phyloP scores from a whole-genome alignment of 2,329 filamentous ascomycete species.

The Coniella vitis region DNA sequence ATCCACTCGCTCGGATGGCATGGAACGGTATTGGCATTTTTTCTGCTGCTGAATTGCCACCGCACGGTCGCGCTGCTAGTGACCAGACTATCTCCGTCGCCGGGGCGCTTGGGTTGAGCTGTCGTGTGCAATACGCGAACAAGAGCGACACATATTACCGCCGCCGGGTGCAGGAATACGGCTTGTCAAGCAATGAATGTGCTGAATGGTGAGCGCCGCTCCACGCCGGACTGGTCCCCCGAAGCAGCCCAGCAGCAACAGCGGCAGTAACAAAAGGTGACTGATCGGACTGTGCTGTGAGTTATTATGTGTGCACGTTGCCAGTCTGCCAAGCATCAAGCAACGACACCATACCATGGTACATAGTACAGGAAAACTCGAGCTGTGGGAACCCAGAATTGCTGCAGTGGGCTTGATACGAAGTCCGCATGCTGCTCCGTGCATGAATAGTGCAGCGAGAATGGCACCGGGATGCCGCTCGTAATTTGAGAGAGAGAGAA shows the following conservation, averaged over 20 bases:
- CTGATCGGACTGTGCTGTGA: not conserved
- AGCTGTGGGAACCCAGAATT: slow-evolving; percentile 9
- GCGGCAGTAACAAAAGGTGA: not conserved
- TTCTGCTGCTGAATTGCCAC: slow-evolving; percentile 8
- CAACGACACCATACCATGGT: too few relatives aligned
- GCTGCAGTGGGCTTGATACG: slow-evolving; percentile 11
- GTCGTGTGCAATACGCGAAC: not conserved
- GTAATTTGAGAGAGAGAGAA: slow-evolving; percentile 16
- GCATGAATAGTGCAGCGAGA: slow-evolving; percentile 15
- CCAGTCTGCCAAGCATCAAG: too few relatives aligned
- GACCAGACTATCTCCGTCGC: not conserved
- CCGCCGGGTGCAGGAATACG: too few relatives aligned
- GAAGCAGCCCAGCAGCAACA: not conserved
- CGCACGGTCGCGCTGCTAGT: slow-evolving; percentile 2
- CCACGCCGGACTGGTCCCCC: too few relatives aligned
- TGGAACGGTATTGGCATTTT: not conserved
- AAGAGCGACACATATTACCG: not conserved
- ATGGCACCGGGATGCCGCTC: slow-evolving; percentile 16
- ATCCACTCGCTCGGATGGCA: not conserved
- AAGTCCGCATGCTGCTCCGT: slow-evolving; percentile 11
- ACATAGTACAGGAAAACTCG: too few relatives aligned
- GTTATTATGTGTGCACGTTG: too few relatives aligned
- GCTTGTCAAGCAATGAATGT: too few relatives aligned
- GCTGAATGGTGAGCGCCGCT: too few relatives aligned
- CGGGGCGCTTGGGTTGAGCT: too few relatives aligned